Conservation (phyloP, 1,284 basidiomycete species). For the Moesziomyces parantarcticus region DNA sequence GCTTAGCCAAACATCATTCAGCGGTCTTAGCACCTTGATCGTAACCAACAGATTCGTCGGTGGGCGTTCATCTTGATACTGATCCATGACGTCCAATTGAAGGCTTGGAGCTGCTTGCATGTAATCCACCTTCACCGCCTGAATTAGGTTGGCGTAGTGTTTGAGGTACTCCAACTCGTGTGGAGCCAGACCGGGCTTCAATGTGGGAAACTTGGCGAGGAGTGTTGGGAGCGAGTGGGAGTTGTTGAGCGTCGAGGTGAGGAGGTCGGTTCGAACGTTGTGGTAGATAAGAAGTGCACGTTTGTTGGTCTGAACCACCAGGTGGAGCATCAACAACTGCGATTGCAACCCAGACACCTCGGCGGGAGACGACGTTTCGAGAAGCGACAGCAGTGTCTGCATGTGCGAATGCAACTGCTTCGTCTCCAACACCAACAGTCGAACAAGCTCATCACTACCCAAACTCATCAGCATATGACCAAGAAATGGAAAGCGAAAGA, state of each 20-base stretch:
- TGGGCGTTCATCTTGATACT: conserved; percentile 17
- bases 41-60: conserved; percentile 23
- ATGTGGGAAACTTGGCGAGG: background rate
- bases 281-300: conserved; percentile 93
- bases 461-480: background rate
- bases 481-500: background rate
- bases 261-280: conserved; percentile 77
- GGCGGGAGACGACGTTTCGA: conserved; percentile 63
- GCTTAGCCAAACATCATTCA: conserved; percentile 30
- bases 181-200: conserved; percentile 11
- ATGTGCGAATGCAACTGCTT: conserved; percentile 78
- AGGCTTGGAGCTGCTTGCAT: conserved; percentile 15
- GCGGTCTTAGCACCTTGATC: conserved; percentile 24
- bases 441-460: conserved; percentile 78
- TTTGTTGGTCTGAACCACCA: conserved; percentile 88
- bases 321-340: conserved; percentile 84
- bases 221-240: conserved; percentile 13
- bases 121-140: conserved; percentile 18
- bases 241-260: conserved; percentile 13
- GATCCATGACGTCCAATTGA: conserved; percentile 17
- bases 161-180: conserved; percentile 19
- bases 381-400: conserved; percentile 70
- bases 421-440: conserved; percentile 87
- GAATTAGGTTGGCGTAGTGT: conserved; percentile 21
- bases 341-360: conserved; percentile 72